Evolutionary conservation across 2,329 filamentous ascomycete species (phyloP).

Genomic region (Aspergillus tubingensis): DNA sequence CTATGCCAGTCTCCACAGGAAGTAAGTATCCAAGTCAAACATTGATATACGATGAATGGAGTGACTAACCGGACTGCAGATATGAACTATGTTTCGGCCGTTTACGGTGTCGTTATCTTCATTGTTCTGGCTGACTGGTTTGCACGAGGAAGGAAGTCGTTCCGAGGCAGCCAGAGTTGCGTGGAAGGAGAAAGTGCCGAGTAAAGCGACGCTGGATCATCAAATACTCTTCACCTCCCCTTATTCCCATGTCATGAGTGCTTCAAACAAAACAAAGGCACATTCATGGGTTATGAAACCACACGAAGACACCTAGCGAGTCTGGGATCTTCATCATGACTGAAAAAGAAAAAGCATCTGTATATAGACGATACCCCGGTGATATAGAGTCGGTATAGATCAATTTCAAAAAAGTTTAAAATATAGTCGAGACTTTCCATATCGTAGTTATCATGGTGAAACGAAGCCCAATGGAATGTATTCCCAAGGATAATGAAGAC

Average conservation of each 20-base stretch:
- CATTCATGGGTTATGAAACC: not conserved
- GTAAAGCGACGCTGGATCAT: conserved; percentile 5
- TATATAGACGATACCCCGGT: conserved; percentile 15
- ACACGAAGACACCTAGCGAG: not conserved
- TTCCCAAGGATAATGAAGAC: not conserved
- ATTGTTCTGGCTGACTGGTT: conserved; percentile 42
- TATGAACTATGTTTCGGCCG: conserved; percentile 48
- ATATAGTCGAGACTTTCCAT: not conserved
- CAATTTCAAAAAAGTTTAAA: conserved; percentile 5
- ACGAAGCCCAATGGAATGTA: not conserved
- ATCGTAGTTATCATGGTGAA: not conserved
- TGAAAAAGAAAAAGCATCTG: not conserved
- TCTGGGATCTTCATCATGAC: not conserved
- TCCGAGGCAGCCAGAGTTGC: conserved; percentile 25
- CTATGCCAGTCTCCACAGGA: conserved; percentile 35
- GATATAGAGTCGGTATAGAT: conserved; percentile 3
- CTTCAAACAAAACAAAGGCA: not conserved
- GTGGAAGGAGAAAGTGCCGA: conserved; percentile 8
- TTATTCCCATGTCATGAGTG: not conserved
- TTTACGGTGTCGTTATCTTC: conserved; percentile 36
- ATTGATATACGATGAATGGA: too few relatives aligned
- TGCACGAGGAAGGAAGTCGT: conserved; percentile 31
- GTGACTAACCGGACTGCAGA: conserved; percentile 21
- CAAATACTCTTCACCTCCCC: not conserved
- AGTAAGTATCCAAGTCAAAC: conserved; percentile 31